Evolutionary conservation across 129 eudicot genomes (phyloP).

Genomic region (Helichrysum umbraculigerum): DNA sequence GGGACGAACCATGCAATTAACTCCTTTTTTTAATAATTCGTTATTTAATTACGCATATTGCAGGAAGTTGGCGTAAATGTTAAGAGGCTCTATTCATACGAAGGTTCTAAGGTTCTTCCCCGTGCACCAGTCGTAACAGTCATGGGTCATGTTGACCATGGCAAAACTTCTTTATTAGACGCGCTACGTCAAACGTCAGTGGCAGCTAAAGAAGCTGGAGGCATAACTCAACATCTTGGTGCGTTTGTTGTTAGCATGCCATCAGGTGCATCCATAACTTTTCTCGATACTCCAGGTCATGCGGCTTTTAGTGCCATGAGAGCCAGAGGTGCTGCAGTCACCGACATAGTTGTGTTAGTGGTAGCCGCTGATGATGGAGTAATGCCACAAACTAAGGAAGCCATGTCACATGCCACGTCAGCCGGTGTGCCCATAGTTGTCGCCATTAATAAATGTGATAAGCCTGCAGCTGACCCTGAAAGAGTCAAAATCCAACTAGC

Average conservation of each 20-base stretch:
- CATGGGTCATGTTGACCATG: constrained; percentile 98
- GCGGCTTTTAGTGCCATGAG: constrained; percentile 22
- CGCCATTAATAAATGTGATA: constrained; percentile 91
- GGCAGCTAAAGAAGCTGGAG: constrained; percentile 91
- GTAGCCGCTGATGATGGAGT: constrained; percentile 17
- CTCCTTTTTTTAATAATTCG: not conserved
- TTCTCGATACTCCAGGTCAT: constrained; percentile 13
- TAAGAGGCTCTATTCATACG: constrained; percentile 54
- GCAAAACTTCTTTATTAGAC: constrained; percentile 88
- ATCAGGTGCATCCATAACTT: constrained; percentile 15
- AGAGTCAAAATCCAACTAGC: constrained; percentile 79
- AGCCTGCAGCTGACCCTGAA: constrained; percentile 81
- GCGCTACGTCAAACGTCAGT: constrained; percentile 88
- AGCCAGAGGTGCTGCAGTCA: constrained; percentile 17
- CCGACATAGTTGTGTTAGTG: constrained; percentile 14
- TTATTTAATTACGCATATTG: not conserved
- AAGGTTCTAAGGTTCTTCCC: constrained; percentile 60
- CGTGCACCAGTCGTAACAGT: constrained; percentile 94
- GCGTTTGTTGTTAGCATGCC: constrained; percentile 67
- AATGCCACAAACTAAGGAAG: constrained; percentile 46
- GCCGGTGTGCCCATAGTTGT: constrained; percentile 93
- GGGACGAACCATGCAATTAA: too few relatives aligned
- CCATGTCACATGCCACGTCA: constrained; percentile 79
- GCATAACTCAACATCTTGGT: constrained; percentile 91
- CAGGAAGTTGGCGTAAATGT: constrained; percentile 85